Conservation (phyloP, 1,284 basidiomycete species). For the Sporisorium graminicola region DNA sequence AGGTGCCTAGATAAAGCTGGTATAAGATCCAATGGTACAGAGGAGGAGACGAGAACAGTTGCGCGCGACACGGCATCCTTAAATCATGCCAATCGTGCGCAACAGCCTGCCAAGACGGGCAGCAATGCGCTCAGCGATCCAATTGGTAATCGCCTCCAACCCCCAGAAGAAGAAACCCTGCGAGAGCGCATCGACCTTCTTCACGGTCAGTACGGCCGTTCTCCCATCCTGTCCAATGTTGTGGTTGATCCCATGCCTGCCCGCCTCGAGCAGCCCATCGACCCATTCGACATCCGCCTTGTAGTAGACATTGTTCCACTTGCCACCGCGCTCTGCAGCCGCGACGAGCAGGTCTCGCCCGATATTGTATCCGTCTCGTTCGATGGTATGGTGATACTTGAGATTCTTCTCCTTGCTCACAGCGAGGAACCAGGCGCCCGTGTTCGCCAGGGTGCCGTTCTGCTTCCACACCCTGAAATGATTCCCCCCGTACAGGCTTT, state of each 20-base stretch:
- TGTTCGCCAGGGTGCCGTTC: conserved; percentile 68
- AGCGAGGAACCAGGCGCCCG: conserved; percentile 70
- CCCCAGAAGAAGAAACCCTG: conserved; percentile 47
- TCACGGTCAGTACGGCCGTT: conserved; percentile 64
- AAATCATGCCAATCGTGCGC: conserved; percentile 26
- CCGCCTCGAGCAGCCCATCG: conserved; percentile 63
- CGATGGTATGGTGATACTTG: conserved; percentile 66
- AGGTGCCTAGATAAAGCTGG: background rate
- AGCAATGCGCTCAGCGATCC: conserved; percentile 39
- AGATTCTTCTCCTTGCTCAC: conserved; percentile 68
- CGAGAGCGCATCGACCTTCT: conserved; percentile 41
- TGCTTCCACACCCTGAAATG: conserved; percentile 70
- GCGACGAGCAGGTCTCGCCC: conserved; percentile 67
- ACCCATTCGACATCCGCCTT: conserved; percentile 65
- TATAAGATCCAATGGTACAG: background rate
- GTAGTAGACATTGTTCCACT: conserved; percentile 65
- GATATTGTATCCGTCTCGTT: conserved; percentile 68
- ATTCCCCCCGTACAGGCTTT: conserved; percentile 67
- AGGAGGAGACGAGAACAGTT: background rate
- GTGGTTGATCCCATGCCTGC: conserved; percentile 68
- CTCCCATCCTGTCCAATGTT: conserved; percentile 66
- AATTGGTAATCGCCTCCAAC: conserved; percentile 30
- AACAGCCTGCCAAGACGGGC: conserved; percentile 17
- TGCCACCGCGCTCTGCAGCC: conserved; percentile 61
- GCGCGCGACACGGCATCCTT: background rate